Percentiles rank a stretch among this genome's conserved stretches.
Evolutionary conservation across 2,329 filamentous ascomycete genomes (phyloP).

Genomic region (Hypoxylon sp.): DNA sequence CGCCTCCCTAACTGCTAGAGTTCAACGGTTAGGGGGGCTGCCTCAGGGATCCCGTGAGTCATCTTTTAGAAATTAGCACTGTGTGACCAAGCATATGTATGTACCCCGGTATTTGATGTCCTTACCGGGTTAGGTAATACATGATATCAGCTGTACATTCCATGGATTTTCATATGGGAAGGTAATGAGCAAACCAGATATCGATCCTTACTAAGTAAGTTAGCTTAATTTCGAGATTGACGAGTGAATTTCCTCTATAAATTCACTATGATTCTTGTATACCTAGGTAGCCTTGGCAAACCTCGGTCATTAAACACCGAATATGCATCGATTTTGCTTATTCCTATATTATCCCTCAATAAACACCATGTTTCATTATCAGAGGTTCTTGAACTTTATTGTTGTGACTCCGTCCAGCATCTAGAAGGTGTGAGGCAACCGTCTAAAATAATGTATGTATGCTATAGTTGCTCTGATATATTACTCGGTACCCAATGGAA

Average conservation of each 20-base stretch:
- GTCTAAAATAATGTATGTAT: not conserved
- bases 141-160: not conserved
- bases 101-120: constrained; percentile 7
- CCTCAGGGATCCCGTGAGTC: constrained; percentile 13
- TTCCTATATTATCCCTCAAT: no score
- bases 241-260: no score
- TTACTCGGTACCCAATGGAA: not conserved
- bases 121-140: not conserved
- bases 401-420: not conserved
- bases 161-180: no score
- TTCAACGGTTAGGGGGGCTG: not conserved
- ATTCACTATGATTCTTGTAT: no score
- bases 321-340: no score
- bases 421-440: not conserved
- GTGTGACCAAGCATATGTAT: constrained; percentile 6
- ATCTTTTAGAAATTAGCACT: constrained; percentile 11
- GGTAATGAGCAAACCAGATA: no score
- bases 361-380: no score
- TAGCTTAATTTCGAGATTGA: no score
- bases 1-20: constrained; percentile 15
- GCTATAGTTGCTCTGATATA: not conserved
- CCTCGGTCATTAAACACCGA: no score
- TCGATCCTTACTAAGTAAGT: no score
- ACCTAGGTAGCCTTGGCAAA: no score
- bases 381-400: no score